These are phyloP conservation scores for Nematodospora valgi DNA, from an alignment of 805 yeast species.

Conservation along the genomic window DNA sequence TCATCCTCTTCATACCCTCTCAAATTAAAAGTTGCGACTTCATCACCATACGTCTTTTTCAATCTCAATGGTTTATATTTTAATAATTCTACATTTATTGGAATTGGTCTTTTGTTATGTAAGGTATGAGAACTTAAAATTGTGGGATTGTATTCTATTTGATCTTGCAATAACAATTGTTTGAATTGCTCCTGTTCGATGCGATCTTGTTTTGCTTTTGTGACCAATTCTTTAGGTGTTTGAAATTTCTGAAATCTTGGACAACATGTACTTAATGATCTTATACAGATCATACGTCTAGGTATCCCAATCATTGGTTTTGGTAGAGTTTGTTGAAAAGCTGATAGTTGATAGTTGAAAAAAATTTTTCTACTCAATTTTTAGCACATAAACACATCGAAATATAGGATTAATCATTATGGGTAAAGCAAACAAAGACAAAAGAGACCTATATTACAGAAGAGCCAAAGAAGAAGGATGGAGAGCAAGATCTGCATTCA, in stretches of 20 bases:
- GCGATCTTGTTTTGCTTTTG: slow-evolving; percentile 21
- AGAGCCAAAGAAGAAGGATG: slow-evolving; percentile 98
- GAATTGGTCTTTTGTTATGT: slow-evolving; percentile 51
- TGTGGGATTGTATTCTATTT: slow-evolving; percentile 30
- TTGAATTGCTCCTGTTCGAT: slow-evolving; percentile 25
- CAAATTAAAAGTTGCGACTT: slow-evolving; percentile 73
- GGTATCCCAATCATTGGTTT: not conserved
- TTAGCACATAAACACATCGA: too few species aligned
- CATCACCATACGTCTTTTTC: slow-evolving; percentile 63
- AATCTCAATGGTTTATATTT: slow-evolving; percentile 77
- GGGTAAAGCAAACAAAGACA: slow-evolving; percentile 96
- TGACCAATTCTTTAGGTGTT: slow-evolving; percentile 32
- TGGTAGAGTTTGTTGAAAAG: not conserved
- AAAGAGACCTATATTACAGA: slow-evolving; percentile 86
- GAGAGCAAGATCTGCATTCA: slow-evolving; percentile 96
- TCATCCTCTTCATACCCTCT: slow-evolving; percentile 69
- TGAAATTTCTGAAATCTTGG: slow-evolving; percentile 13
- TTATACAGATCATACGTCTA: not conserved
- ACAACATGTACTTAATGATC: not conserved
- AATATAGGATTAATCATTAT: too few species aligned
- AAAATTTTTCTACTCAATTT: not conserved
- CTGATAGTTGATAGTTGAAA: not conserved
- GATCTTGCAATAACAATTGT: slow-evolving; percentile 23
- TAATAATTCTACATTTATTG: slow-evolving; percentile 80
- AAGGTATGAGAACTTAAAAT: slow-evolving; percentile 14